A percentile compares a stretch with the other conserved stretches of the same genome.
Conservation (phyloP, 257 asterid species). For the Nicotiana attenuata region DNA sequence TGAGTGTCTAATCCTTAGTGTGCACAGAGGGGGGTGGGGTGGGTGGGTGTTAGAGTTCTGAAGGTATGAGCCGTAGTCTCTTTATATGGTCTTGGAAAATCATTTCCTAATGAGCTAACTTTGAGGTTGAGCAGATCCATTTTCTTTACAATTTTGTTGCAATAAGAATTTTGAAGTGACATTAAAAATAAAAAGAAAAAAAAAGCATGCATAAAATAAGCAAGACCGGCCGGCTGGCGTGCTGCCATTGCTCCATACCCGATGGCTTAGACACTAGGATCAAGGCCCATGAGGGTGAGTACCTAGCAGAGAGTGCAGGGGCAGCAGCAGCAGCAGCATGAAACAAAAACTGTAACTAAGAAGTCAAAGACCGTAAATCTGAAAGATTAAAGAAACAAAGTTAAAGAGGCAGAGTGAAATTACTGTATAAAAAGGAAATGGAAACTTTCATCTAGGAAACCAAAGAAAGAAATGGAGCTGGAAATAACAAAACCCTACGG, state of each 20-base stretch:
- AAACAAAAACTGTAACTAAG: constrained; percentile 1
- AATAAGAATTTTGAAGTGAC: neutral
- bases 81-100: neutral
- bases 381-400: neutral
- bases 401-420: neutral
- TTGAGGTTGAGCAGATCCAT: neutral
- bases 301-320: constrained; percentile 3
- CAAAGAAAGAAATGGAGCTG: neutral
- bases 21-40: neutral
- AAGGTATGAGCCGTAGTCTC: neutral
- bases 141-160: neutral
- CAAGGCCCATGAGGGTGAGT: neutral
- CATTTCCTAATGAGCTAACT: neutral
- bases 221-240: neutral
- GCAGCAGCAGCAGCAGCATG: constrained; percentile 1
- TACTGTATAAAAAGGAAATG: neutral
- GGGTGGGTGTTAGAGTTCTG: neutral
- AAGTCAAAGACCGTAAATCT: neutral
- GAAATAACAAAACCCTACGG: neutral
- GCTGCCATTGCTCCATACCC: neutral
- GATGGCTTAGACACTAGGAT: neutral
- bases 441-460: neutral
- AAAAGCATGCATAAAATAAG: neutral
- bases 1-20: neutral
- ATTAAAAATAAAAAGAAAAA: neutral